phyloP scores from a whole-genome alignment of 805 yeast genomes.

The Metschnikowia lochheadii region DNA sequence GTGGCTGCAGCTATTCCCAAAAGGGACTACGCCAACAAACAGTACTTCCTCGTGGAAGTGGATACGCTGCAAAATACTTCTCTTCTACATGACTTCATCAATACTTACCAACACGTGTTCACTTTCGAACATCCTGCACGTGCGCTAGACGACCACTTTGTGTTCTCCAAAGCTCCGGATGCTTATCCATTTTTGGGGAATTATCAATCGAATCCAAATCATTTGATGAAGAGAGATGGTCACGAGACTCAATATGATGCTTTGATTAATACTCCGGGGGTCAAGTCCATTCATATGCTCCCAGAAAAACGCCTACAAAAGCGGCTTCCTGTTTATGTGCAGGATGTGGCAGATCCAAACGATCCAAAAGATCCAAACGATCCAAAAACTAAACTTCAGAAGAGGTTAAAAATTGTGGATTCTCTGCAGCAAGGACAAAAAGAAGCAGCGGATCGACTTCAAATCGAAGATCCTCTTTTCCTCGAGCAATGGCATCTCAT shows the following conservation, averaged over 20 bases:
- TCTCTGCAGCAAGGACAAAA: constrained; percentile 47
- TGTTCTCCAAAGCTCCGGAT: constrained; percentile 54
- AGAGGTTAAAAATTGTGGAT: constrained; percentile 35
- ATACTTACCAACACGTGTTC: constrained; percentile 33
- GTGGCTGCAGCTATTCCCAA: constrained; percentile 13
- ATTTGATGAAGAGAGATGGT: constrained; percentile 26
- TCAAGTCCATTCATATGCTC: constrained; percentile 51
- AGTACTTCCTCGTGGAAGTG: constrained; percentile 64
- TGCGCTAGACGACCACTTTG: constrained; percentile 58
- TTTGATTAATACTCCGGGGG: constrained; percentile 23
- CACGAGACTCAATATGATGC: constrained; percentile 24
- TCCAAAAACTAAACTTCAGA: too few relatives aligned
- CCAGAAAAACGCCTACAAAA: constrained; percentile 50
- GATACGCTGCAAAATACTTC: constrained; percentile 22
- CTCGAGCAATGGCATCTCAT: constrained; percentile 87
- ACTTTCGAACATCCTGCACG: constrained; percentile 61
- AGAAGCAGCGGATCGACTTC: constrained; percentile 48
- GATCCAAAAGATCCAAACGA: too few relatives aligned
- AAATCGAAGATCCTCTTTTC: constrained; percentile 81
- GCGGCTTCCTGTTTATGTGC: constrained; percentile 53
- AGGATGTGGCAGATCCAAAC: not conserved
- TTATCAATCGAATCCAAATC: constrained; percentile 25
- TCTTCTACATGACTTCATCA: constrained; percentile 33
- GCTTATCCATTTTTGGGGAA: constrained; percentile 33
- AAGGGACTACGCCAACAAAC: constrained; percentile 46